Base-by-base conservation (phyloP, 2,329 filamentous ascomycete species). In the Cercospora zeae-maydis region DNA sequence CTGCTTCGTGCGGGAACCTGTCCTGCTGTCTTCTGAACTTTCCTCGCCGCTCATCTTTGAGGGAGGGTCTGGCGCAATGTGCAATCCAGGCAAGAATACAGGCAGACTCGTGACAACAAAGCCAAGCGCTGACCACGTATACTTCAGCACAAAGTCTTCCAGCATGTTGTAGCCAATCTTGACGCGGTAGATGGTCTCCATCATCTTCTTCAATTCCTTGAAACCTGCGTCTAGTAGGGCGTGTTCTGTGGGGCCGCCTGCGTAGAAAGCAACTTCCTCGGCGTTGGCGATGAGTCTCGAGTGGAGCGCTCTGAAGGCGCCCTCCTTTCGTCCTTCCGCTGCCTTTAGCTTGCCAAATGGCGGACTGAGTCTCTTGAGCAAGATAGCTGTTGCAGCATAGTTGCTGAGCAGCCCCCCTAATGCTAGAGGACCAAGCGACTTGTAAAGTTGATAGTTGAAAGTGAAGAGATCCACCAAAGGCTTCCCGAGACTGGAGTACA, bases 81-180 rank as follows among this genome's bases (percentile, higher is more conserved):
- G 93, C 92, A 95, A 96, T 0, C 92, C 91, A 0, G 95, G 95
- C 16, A 99, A 82, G 78, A 98, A 99, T 53, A 98, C 89, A 0
- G 95, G 95, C 10, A 99, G 82, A 2, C 93, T 96, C 1, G 93
- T 95, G 61, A 99, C 83, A 36, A 98, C 84, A 73, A 99, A 99
- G 36, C 95, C 95, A 73, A 97, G 96, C 0, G 95, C 95, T 67
- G 93, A 98, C 95, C 95, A 99, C 68, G 92, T 95, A 75, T 99
- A 99, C 76, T 99, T 99, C 63, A 99, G 81, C 54, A 99, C 92
- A 72, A 99, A 96, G 75, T 99, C 95, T 75, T 99, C 95, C 0
- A 99, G 86, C 81, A 99, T 99, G 75, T 98, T 99, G 80, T 99
- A 99, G 14, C 92, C 88, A 68, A 99, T 96, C 67, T 97, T 97